Evolutionary conservation across 164 flowering plant genomes (phyloP), one percentile per base, ranked within the genome.

Genomic region (Nelumbo lutea): DNA sequence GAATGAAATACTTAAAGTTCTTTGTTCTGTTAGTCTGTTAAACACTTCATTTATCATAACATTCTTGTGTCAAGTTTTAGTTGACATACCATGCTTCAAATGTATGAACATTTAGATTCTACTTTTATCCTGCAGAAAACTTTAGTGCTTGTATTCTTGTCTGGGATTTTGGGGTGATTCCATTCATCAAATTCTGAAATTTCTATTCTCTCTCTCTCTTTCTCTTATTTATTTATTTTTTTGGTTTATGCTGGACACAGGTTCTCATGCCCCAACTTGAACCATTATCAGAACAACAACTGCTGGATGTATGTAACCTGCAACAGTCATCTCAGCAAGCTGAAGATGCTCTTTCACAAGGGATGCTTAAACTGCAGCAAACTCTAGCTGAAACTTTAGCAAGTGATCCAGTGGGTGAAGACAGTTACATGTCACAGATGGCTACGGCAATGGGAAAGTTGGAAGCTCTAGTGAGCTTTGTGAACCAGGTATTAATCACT

Each of bases 321-420:
- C 78, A 68, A 71, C 89, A 85, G 59, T 85, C 97, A 42, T 90
- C 96, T 79, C 91, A 85, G 78, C 97, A 95, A 79, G 94, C 91
- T 13, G 98, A 95, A 79, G 98, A 95, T 71, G 96, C 98, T 43
- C 88, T 95, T 55, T 79, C 92, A 42, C 97, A 89, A 72, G 98
- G 98, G 61, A 87, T 95, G 97, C 94, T 87, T 0, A 89, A 85
- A 77, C 94, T 95, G 50, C 95, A 86, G 78, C 80, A 80, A 60
- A 84, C 77, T 62, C 80, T 95, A 55, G 74, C 90, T 1, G 87
- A 86, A 61, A 62, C 89, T 4, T 71, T 94, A 44, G 89, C 85
- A 15, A 77, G 74, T 59, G 87, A 87, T 73, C 83, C 72, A 51
- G 66, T 82, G 47, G 86, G 76, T 47, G 85, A 83, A 70, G 87